phyloP scores from a whole-genome alignment of 1,284 basidiomycete genomes.

The Anthracocystis panici-leucophaei region DNA sequence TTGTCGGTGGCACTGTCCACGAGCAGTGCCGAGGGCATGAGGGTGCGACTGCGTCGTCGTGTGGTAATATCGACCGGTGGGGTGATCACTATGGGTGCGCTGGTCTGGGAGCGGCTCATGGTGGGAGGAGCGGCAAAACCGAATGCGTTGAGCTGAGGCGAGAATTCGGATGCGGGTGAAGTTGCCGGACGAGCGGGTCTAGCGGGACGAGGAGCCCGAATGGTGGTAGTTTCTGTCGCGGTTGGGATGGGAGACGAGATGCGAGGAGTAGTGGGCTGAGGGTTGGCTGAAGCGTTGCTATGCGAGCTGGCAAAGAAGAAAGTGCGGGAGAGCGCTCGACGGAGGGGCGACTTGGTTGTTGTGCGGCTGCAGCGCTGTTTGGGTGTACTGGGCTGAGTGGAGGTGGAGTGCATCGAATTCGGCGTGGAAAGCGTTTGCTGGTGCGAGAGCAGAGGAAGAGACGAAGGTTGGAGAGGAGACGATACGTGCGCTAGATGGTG shows the following conservation, averaged over 20 bases:
- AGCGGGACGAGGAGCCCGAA: constrained; percentile 13
- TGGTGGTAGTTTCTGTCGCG: background rate
- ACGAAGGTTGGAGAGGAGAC: constrained; percentile 38
- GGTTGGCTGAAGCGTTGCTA: constrained; percentile 4
- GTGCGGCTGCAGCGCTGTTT: constrained; percentile 10
- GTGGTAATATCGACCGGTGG: constrained; percentile 6
- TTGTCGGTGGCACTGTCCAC: background rate
- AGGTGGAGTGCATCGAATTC: constrained; percentile 26
- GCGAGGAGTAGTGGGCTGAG: constrained; percentile 5
- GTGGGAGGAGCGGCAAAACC: constrained; percentile 7
- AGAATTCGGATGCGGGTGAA: constrained; percentile 11
- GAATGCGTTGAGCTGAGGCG: constrained; percentile 16
- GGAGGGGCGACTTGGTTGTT: constrained; percentile 33
- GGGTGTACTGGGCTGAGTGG: constrained; percentile 29
- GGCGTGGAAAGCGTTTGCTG: background rate
- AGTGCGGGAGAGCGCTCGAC: constrained; percentile 19
- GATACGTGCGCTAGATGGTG: constrained; percentile 18
- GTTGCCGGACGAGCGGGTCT: constrained; percentile 17
- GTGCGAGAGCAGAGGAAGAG: constrained; percentile 23
- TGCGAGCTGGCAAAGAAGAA: constrained; percentile 22
- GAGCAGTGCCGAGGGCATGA: constrained; percentile 12
- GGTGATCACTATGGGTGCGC: constrained; percentile 2
- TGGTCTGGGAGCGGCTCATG: constrained; percentile 1
- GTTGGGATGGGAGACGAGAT: constrained; percentile 6
- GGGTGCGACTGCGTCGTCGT: constrained; percentile 22